phyloP scores from a whole-genome alignment of 2,329 filamentous ascomycete species.

The Curvularia sp. region DNA sequence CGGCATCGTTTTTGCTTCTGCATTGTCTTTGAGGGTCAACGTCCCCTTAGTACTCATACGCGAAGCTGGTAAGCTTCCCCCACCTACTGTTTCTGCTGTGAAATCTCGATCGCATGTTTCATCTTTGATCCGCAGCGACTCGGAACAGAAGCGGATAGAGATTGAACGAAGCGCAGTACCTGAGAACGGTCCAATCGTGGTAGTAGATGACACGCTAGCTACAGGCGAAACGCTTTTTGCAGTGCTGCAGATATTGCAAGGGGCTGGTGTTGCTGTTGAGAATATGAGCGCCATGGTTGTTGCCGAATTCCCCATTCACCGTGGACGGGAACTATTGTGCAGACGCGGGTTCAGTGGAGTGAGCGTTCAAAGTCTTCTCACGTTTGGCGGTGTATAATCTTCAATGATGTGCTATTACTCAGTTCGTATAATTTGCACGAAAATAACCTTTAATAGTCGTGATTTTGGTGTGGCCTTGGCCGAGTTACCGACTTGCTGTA shows the following conservation, averaged over 20 bases:
- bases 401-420: not conserved
- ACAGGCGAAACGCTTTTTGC: conserved; percentile 63
- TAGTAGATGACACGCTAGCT: conserved; percentile 67
- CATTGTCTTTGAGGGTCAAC: conserved; percentile 54
- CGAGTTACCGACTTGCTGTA: not conserved
- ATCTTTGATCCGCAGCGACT: conserved; percentile 40
- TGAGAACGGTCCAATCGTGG: conserved; percentile 55
- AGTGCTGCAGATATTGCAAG: conserved; percentile 57
- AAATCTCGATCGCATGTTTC: conserved; percentile 64
- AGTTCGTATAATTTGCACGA: not conserved
- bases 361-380: conserved; percentile 61
- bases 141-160: conserved; percentile 54
- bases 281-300: conserved; percentile 60
- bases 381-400: conserved; percentile 54
- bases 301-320: conserved; percentile 65
- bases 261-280: conserved; percentile 53
- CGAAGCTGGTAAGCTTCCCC: conserved; percentile 65
- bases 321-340: conserved; percentile 58
- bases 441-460: not conserved
- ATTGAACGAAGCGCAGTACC: conserved; percentile 56
- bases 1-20: conserved; percentile 63
- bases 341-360: conserved; percentile 59
- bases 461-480: conserved; percentile 1
- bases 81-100: conserved; percentile 59
- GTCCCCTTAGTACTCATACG: conserved; percentile 61